Evolutionary conservation across 2,329 filamentous ascomycete species (phyloP).

Genomic region (Penicillium sp.): DNA sequence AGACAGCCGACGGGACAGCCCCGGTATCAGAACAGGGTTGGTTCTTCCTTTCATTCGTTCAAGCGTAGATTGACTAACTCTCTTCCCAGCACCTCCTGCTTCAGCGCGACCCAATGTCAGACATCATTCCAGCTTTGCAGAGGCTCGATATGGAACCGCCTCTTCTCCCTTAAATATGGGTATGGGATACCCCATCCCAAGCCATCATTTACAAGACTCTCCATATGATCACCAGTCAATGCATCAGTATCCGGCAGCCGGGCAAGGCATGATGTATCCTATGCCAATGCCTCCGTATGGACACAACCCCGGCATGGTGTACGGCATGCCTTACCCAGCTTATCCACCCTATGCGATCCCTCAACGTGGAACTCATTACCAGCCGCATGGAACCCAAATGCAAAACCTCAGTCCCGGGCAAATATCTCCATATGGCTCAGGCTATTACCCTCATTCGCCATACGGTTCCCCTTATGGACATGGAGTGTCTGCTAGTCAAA

Average conservation of each 20-base stretch:
- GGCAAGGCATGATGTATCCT: slow-evolving; percentile 32
- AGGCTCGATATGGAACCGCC: slow-evolving; percentile 20
- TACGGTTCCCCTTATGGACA: slow-evolving; percentile 25
- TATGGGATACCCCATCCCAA: slow-evolving; percentile 31
- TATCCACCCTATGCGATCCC: slow-evolving; percentile 32
- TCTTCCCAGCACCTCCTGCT: slow-evolving; percentile 3
- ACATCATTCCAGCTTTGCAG: slow-evolving; percentile 19
- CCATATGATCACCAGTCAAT: slow-evolving; percentile 24
- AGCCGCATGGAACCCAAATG: slow-evolving; percentile 21
- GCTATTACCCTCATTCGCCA: slow-evolving; percentile 27
- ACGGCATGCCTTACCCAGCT: slow-evolving; percentile 25
- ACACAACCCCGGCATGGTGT: slow-evolving; percentile 20
- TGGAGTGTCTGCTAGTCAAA: slow-evolving; percentile 7
- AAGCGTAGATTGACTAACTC: neutral
- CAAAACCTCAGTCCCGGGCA: slow-evolving; percentile 22
- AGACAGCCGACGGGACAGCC: slow-evolving; percentile 12
- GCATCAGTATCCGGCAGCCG: slow-evolving; percentile 24
- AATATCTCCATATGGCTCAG: slow-evolving; percentile 20
- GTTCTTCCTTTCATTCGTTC: neutral
- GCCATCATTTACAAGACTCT: slow-evolving; percentile 20
- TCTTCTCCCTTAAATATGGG: slow-evolving; percentile 29
- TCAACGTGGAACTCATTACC: slow-evolving; percentile 25
- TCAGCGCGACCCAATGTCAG: slow-evolving; percentile 19
- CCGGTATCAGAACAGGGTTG: slow-evolving; percentile 15
- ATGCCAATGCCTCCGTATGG: slow-evolving; percentile 29